A percentile compares a stretch with the other conserved stretches of the same genome.
Conservation (phyloP, 2,329 filamentous ascomycete species). For the Bipolaris sorokiniana region DNA sequence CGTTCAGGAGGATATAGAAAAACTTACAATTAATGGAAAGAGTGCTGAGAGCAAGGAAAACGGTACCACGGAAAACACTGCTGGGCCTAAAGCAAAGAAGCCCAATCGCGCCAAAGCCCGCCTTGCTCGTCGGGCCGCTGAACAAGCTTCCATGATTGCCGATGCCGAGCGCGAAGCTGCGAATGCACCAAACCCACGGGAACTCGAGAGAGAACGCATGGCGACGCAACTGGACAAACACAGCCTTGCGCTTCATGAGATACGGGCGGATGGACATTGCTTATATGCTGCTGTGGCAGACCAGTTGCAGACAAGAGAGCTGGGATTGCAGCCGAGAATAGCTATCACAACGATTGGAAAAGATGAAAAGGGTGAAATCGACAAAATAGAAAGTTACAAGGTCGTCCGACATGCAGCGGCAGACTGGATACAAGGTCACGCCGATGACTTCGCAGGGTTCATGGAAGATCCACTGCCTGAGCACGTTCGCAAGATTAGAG, state of each 20-base stretch:
- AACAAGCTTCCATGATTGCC: conserved; percentile 72
- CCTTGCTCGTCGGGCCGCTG: conserved; percentile 84
- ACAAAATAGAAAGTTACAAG: conserved; percentile 60
- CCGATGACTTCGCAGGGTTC: conserved; percentile 84
- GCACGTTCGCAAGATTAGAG: conserved; percentile 77
- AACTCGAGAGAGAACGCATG: conserved; percentile 64
- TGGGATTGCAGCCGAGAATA: conserved; percentile 47
- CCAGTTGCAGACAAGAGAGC: conserved; percentile 65
- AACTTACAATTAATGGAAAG: conserved; percentile 13
- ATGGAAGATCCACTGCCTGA: conserved; percentile 77
- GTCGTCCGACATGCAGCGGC: conserved; percentile 74
- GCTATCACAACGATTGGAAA: conserved; percentile 27
- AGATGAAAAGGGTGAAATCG: conserved; percentile 8
- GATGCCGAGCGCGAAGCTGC: conserved; percentile 77
- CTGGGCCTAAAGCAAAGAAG: conserved; percentile 62
- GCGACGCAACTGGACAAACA: conserved; percentile 67
- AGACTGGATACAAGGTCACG: conserved; percentile 74
- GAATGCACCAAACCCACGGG: conserved; percentile 47
- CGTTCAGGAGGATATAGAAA: conserved; percentile 19
- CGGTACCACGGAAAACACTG: conserved; percentile 8
- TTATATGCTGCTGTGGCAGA: conserved; percentile 91
- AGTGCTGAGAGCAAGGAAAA: background rate
- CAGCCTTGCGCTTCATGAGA: conserved; percentile 74
- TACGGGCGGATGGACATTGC: conserved; percentile 92
- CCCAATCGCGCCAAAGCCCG: conserved; percentile 91